Base-by-base conservation (phyloP, 495 filamentous ascomycete species). In the Tuber calosporum region DNA sequence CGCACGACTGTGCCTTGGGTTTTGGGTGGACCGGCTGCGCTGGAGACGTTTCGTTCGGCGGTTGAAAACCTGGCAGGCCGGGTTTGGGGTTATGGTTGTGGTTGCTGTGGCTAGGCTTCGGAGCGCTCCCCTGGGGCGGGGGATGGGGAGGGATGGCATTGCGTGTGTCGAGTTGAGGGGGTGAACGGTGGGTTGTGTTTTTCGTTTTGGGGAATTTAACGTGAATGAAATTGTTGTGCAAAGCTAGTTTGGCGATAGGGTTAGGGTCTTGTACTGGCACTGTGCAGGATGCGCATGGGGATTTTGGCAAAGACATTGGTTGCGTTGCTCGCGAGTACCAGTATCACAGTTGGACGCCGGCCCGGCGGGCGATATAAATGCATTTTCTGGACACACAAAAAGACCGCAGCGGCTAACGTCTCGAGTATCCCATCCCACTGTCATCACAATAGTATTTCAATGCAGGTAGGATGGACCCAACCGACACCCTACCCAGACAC, bases 21-120 rank as follows among this genome's bases (percentile, higher is more conserved):
- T 85, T 42, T 82, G 79, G 8, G 92, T 93, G 13, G 94, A 90
- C 37, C 95, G 89, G 82, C 97, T 93, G 80, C 91, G 93, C 81
- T 99, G 96, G 36, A 95, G 84, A 82, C 90, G 91, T 85, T 99
- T 99, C 26, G 88, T 87, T 69, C 87, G 87, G 67, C 89, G 87
- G 83, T 95, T 94, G 90, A 99, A 99, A 83, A 99, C 91, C 79
- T 97, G 89, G 72, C 94, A 86, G 70, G 89, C 86, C 48, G 93
- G 91, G 11, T 26, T 62, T 30, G 88, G 76, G 34, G 72, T 62
- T 7, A 62, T 19, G 67, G 58, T 40, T 40, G 39, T 37, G 66
- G 77, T 41, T n/a, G 80, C 73, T 8, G 79, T 79, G 36, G 79
- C 77, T 5, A 77, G 73, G 20, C 68, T 41, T 37, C 37, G 67